Evolutionary conservation across 352 stramenopile genomes (phyloP).

Genomic region (Phytophthora idaei): DNA sequence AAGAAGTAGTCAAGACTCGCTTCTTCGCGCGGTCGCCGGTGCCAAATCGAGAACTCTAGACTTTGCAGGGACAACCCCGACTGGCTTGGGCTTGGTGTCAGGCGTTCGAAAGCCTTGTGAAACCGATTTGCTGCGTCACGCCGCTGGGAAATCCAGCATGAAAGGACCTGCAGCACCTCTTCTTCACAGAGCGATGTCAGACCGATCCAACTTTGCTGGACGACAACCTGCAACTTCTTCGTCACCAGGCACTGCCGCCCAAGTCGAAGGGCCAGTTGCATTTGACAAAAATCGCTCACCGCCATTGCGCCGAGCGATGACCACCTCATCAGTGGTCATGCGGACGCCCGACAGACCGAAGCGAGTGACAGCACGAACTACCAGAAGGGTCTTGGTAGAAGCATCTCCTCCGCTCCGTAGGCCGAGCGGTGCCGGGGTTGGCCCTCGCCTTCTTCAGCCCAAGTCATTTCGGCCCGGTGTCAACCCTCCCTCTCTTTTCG

Average conservation of each 20-base stretch:
- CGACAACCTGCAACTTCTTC: slow-evolving; percentile 12
- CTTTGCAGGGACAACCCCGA: slow-evolving; percentile 1
- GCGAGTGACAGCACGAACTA: slow-evolving; percentile 42
- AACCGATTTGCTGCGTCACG: slow-evolving; percentile 16
- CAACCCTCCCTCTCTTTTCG: slow-evolving; percentile 38
- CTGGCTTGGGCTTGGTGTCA: neutral
- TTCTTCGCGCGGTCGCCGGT: slow-evolving; percentile 12
- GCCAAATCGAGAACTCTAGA: slow-evolving; percentile 7
- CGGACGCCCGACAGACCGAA: slow-evolving; percentile 81
- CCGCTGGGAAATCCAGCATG: slow-evolving; percentile 4
- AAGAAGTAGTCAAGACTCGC: slow-evolving; percentile 15
- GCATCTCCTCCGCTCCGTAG: slow-evolving; percentile 78
- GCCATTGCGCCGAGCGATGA: slow-evolving; percentile 14
- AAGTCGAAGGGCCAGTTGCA: slow-evolving; percentile 3
- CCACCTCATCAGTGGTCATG: slow-evolving; percentile 60
- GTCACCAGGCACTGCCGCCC: slow-evolving; percentile 1
- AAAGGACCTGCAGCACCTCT: slow-evolving; percentile 12
- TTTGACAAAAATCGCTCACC: slow-evolving; percentile 1
- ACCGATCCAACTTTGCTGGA: slow-evolving; percentile 13
- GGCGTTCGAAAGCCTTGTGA: slow-evolving; percentile 4
- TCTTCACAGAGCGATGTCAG: slow-evolving; percentile 21
- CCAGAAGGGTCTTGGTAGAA: slow-evolving; percentile 63
- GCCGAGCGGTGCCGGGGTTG: slow-evolving; percentile 28
- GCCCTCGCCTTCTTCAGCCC: slow-evolving; percentile 30
- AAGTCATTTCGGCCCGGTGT: slow-evolving; percentile 25